Base-by-base conservation (phyloP, 768 basidiomycete species). In the Kwoniella dendrophila region DNA sequence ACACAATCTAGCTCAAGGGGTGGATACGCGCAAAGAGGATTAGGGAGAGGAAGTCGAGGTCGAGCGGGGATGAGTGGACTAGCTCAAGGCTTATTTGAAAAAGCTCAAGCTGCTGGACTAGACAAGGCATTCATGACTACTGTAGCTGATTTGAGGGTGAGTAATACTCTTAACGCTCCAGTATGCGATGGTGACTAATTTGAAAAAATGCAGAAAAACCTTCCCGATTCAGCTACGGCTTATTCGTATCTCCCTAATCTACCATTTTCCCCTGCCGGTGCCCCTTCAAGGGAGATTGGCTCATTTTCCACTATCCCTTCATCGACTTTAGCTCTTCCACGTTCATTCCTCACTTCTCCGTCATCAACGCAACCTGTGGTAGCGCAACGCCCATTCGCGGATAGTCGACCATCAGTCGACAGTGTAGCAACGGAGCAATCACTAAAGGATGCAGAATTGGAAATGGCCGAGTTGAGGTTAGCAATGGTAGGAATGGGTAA, bases 211-310 rank as follows among this genome's bases (percentile, higher is more conserved):
- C 64, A 92, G 90, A 87, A 86, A 56, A 94, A 91, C 76, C 84
- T 95, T 12, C 91, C 92, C 1, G 92, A 95, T 67, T 82, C 92
- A 12, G 83, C 84, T 22, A 81, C 88, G 4, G 83, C 86, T 1
- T 83, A 77, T 40, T 69, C 75, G 3, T 78, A 75, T 47, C 56
- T 75, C 3, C 74, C 74, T 4, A 72, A 56, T 56, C 56, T 73
- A 1, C 68, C 73, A 7, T 74, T 75, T 59, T 70, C 72, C 6
- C 74, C 74, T n/a, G n/a, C n/a, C n/a, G 41, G 65, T 6, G n/a
- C 67, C 0, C 56, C 66, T 14, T 18, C 49, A 2, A 60, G 64
- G 30, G 66, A 71, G 30, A 32, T 34, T n/a, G 36, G 49, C 40
- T 51, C 58, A 20, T 74, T 71, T 52, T 71, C 74, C 2, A 56